Base-by-base conservation (phyloP, 2,329 filamentous ascomycete species). In the Epicoccum nigrum region DNA sequence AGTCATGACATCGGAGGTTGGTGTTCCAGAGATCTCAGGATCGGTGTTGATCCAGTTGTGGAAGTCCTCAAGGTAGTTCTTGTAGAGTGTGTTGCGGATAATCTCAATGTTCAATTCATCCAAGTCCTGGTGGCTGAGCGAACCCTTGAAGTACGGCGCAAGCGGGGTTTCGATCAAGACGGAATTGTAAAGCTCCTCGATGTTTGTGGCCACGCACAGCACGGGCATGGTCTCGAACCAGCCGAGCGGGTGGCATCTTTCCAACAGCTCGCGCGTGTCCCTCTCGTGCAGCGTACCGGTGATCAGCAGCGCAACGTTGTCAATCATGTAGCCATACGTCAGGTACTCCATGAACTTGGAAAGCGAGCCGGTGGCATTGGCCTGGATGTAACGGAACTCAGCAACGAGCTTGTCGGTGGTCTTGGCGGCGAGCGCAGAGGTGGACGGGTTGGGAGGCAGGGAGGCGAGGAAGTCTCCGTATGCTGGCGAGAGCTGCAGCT, bases 161-260 rank as follows among this genome's bases (percentile, higher is more conserved):
- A 99, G 82, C 4, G 94, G 94, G 3, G 94, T 99, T 79, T 99
- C 94, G 62, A 99, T 92, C 61, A 99, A 79, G 15, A 99, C 94
- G 37, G 90, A 95, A 80, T 97, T 99, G 82, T 99, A 99, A 30
- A 99, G 83, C 72, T 99, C 94, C 77, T 99, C 94, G 60, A 97
- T 96, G 74, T 97, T 99, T 42, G 93, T 97, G 25, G 94, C 94
- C 35, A 97, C 93, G 71, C 93, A 97, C 45, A 99, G 88, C 3
- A 97, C 94, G 0, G 94, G 95, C 88, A 99, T 92, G 7, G 94
- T 97, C 81, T 99, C 94, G 74, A 99, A 99, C 92, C 92, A 97
- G 63, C 94, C 94, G 7, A 99, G 83, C 6, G 94, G 94, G 68
- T 99, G 95, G 76, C 95, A 99, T 75, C 94, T 83, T 71, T 97